phyloP scores from a whole-genome alignment of 2,329 filamentous ascomycete genomes.

The Fusarium hostae region DNA sequence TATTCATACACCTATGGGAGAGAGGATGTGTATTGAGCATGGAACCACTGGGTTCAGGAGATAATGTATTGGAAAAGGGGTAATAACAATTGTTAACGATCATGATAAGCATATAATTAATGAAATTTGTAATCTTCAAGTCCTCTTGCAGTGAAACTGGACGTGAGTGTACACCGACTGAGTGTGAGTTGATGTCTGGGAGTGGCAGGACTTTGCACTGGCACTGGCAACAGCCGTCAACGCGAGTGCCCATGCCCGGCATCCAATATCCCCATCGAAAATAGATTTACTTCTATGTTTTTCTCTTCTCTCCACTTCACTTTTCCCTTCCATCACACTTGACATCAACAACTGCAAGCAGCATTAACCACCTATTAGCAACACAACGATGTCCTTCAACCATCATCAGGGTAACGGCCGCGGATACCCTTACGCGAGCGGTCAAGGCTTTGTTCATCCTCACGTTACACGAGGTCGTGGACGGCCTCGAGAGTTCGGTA shows the following conservation, averaged over 20 bases:
- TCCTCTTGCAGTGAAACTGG: background rate
- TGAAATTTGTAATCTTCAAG: background rate
- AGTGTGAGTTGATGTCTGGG: background rate
- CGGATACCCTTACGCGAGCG: background rate
- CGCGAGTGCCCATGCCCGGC: no score
- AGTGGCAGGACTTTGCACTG: background rate
- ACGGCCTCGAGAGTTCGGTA: background rate
- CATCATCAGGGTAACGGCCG: background rate
- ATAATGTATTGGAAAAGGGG: background rate
- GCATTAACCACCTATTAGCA: no score
- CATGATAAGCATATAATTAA: background rate
- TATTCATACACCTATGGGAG: slow-evolving; percentile 24
- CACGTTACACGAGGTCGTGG: background rate
- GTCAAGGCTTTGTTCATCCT: no score
- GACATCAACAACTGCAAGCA: background rate
- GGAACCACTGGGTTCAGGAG: slow-evolving; percentile 24
- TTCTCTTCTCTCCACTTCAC: background rate
- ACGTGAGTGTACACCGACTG: background rate
- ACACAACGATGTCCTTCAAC: background rate
- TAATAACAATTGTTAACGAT: rapidly evolving
- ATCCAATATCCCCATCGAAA: background rate
- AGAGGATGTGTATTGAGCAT: slow-evolving; percentile 36
- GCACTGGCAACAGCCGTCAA: background rate
- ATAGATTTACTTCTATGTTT: background rate
- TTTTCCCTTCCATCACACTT: background rate